These are phyloP conservation scores for Linum trigynum DNA, from an alignment of 345 rosid genomes.

Conservation along the genomic window DNA sequence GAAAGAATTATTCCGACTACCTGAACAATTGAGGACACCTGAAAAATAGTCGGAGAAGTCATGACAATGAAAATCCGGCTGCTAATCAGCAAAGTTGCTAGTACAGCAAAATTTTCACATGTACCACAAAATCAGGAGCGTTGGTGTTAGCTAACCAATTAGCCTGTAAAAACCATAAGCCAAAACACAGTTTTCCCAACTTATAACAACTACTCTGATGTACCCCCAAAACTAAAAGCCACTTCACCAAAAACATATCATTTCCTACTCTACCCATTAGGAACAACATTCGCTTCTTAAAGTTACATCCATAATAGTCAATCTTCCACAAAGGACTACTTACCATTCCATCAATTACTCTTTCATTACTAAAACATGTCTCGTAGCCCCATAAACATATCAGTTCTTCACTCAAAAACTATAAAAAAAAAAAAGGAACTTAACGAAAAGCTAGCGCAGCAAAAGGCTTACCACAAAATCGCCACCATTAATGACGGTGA, in stretches of 20 bases:
- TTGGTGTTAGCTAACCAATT: slow-evolving; percentile 2
- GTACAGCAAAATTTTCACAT: not conserved
- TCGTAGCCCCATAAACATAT: no score
- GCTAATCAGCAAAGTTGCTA: not conserved
- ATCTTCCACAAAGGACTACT: no score
- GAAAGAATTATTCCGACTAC: slow-evolving; percentile 71
- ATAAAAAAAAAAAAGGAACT: no score
- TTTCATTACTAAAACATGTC: no score
- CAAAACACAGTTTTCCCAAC: not conserved
- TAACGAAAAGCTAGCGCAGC: not conserved
- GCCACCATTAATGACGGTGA: slow-evolving; percentile 64
- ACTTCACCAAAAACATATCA: no score
- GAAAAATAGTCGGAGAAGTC: slow-evolving; percentile 11
- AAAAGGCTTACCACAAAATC: slow-evolving; percentile 69
- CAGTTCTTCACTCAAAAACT: no score
- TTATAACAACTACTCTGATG: no score
- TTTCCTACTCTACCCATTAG: no score
- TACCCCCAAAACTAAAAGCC: no score
- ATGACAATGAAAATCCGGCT: slow-evolving; percentile 1
- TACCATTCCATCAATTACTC: no score
- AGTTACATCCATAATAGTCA: no score
- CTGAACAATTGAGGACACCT: slow-evolving; percentile 79
- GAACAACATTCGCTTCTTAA: no score
- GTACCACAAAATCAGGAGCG: not conserved
- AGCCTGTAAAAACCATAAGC: not conserved